Conservation (phyloP, 1,284 basidiomycete species). For the Pseudozyma thailandica region DNA sequence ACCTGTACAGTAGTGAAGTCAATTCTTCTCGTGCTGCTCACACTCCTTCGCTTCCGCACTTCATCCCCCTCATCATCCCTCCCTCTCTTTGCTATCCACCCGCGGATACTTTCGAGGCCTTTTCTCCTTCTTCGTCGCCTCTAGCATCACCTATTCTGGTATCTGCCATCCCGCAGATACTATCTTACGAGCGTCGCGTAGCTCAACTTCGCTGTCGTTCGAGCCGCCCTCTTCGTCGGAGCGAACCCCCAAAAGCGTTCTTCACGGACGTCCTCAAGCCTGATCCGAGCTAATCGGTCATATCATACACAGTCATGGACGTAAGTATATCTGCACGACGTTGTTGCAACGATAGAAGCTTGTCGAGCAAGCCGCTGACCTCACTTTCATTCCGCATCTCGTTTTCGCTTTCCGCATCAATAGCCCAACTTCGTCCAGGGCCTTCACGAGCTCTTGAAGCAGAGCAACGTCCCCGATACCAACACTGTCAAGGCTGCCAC, state of each 20-base stretch:
- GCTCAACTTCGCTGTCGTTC: conserved; percentile 14
- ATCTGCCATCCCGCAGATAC: conserved; percentile 12
- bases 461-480: conserved; percentile 66
- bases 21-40: conserved; percentile 12
- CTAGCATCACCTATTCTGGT: conserved; percentile 5
- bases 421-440: conserved; percentile 62
- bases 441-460: conserved; percentile 64
- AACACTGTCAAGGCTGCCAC: conserved; percentile 73
- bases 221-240: background rate
- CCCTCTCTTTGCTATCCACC: conserved; percentile 17
- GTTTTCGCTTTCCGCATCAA: background rate
- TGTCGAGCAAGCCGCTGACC: conserved; percentile 3
- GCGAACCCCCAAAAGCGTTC: background rate
- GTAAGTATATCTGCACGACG: conserved; percentile 9
- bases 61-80: conserved; percentile 3
- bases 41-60: conserved; percentile 6
- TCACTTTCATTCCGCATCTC: background rate
- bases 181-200: conserved; percentile 8
- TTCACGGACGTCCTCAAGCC: conserved; percentile 2
- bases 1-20: conserved; percentile 2
- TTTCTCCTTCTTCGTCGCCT: background rate
- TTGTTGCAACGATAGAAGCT: background rate
- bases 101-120: conserved; percentile 32
- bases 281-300: conserved; percentile 14
- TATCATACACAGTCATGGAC: conserved; percentile 13